A percentile compares a stretch with the other conserved stretches of the same genome.
These are phyloP conservation scores for Amanita fuliginea DNA, from an alignment of 768 basidiomycete species.

Conservation along the genomic window DNA sequence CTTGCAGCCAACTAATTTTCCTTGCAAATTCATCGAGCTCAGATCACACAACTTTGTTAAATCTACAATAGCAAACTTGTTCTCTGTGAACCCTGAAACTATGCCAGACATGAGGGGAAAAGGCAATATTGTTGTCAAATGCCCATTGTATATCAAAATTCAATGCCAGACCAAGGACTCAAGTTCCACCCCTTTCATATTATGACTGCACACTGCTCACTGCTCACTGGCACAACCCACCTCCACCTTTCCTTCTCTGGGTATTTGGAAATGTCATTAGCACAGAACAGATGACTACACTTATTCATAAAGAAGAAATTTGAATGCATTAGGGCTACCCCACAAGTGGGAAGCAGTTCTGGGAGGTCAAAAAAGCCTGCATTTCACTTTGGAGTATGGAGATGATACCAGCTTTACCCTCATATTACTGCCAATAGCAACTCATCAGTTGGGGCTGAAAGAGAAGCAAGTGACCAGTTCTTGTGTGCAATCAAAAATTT, in stretches of 20 bases:
- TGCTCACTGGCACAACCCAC: too few relatives aligned
- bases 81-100: background rate
- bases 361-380: background rate
- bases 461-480: background rate
- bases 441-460: background rate
- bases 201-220: background rate
- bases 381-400: background rate
- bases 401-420: background rate
- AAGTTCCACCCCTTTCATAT: background rate
- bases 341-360: background rate
- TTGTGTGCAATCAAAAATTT: background rate
- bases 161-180: background rate
- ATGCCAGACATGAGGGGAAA: background rate
- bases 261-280: background rate
- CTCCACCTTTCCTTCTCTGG: background rate
- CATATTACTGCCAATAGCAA: background rate
- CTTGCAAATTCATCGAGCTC: background rate
- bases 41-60: background rate
- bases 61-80: background rate
- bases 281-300: background rate
- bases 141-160: background rate
- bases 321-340: background rate
- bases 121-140: background rate
- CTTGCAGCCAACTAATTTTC: background rate
- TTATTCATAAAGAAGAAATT: background rate